Conservation (phyloP, 2,329 filamentous ascomycete genomes). For the Botrytis deweyae region DNA sequence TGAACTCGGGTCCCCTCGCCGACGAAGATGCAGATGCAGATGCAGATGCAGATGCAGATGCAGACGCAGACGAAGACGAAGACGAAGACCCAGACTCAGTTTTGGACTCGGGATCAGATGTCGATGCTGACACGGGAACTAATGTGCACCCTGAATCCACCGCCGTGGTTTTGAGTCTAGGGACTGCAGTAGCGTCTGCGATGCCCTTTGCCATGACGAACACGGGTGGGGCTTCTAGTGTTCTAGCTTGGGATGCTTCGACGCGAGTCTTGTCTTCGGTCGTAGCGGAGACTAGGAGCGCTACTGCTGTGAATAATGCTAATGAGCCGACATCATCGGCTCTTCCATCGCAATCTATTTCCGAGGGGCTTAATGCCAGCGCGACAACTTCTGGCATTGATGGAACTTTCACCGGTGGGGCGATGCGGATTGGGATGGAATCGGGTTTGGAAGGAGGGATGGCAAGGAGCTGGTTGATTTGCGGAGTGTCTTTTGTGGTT, state of each 20-base stretch:
- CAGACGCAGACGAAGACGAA: background rate
- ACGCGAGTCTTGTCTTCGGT: background rate
- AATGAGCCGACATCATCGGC: background rate
- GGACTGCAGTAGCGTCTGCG: background rate
- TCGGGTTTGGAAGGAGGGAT: background rate
- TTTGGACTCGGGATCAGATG: background rate
- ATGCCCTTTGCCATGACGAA: background rate
- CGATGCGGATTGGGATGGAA: background rate
- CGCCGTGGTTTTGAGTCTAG: background rate
- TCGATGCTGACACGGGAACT: background rate
- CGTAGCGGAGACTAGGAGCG: background rate
- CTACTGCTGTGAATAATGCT: background rate
- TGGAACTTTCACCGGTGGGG: background rate
- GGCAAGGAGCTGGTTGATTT: background rate
- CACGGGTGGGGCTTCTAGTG: background rate
- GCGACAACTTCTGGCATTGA: background rate
- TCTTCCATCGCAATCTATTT: background rate
- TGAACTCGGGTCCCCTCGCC: constrained; percentile 7
- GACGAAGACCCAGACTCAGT: background rate
- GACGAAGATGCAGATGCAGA: background rate
- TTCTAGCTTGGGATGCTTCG: background rate
- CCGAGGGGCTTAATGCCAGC: background rate
- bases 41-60: background rate
- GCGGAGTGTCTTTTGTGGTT: background rate
- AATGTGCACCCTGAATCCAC: background rate